Base-by-base conservation (phyloP, 2,329 filamentous ascomycete genomes). In the Pseudogymnoascus sp. region DNA sequence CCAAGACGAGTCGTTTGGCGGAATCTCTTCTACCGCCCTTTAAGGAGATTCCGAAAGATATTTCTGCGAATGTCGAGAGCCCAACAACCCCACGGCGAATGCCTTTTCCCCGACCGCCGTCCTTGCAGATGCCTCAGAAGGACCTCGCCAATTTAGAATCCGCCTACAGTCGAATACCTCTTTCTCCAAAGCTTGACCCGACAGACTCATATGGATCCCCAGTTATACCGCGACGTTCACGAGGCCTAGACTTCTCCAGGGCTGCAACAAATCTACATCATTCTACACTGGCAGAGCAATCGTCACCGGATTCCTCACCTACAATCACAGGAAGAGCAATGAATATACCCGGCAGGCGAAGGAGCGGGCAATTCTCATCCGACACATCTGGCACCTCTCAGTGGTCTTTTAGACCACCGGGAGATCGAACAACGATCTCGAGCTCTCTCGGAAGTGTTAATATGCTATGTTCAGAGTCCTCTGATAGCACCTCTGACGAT, bases 201-300 rank as follows among this genome's bases (percentile, higher is more conserved):
- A 88, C 89, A 19, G 90, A 92, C 69, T 91, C 88, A 60, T 96
- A 96, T 78, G 89, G 90, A 45, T 93, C 92, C 1, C 92, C 93
- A 1, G 89, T 90, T 25, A 96, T 98, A 6, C 93, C 93, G 16
- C 86, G 93, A 68, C 88, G 93, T 66, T 97, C 93, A 31, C 86
- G 93, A 64, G 93, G 93, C 48, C 81, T 97, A 66, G 93, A 98
- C 77, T 98, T 96, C 76, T 93, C 93, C 43, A 85, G 93, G 69
- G 93, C 93, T 10, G 95, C 92, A 67, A 97, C 93, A 10, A 96
- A 93, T 73, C 81, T 99, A 21, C 95, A 98, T 77, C 95, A 98
- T 76, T 97, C 93, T 14, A 98, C 90, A 0, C 83, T 98, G 7
- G 93, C 93, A 64, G 91, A 96, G 70, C 85, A 89, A 74, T 90